phyloP scores from a whole-genome alignment of 352 stramenopile genomes.

The Globisporangium mamillatum region DNA sequence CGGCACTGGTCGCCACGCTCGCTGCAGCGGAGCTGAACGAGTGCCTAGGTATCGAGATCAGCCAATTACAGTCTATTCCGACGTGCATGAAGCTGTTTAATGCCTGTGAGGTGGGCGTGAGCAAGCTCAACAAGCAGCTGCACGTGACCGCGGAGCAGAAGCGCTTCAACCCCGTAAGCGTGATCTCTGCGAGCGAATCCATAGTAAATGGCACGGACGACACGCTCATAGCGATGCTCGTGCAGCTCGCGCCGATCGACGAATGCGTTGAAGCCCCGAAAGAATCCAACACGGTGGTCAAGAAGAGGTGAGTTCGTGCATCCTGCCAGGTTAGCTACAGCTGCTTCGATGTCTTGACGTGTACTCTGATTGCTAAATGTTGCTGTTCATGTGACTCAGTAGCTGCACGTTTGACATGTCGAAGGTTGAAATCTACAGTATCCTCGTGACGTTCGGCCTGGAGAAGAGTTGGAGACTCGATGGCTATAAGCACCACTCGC shows the following conservation, averaged over 20 bases:
- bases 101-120: constrained; percentile 40
- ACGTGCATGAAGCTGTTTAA: constrained; percentile 43
- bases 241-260: constrained; percentile 46
- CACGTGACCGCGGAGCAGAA: constrained; percentile 10
- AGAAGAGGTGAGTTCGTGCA: not conserved
- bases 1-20: not conserved
- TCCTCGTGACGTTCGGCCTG: constrained; percentile 44
- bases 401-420: constrained; percentile 66
- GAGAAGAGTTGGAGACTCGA: constrained; percentile 38
- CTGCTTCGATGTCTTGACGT: not conserved
- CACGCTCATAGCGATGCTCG: constrained; percentile 51
- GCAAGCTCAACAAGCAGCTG: constrained; percentile 56
- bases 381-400: not conserved
- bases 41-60: constrained; percentile 57
- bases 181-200: constrained; percentile 66
- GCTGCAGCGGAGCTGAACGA: constrained; percentile 38
- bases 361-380: not conserved
- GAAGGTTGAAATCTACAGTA: constrained; percentile 61
- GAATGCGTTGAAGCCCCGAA: constrained; percentile 23
- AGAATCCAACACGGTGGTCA: not conserved
- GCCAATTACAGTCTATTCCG: constrained; percentile 25
- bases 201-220: constrained; percentile 30
- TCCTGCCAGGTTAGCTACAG: not conserved
- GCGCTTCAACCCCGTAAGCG: constrained; percentile 44
- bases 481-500: constrained; percentile 51